Base-by-base conservation (phyloP, 1,139 yeast species). In the Taphrina pruni region DNA sequence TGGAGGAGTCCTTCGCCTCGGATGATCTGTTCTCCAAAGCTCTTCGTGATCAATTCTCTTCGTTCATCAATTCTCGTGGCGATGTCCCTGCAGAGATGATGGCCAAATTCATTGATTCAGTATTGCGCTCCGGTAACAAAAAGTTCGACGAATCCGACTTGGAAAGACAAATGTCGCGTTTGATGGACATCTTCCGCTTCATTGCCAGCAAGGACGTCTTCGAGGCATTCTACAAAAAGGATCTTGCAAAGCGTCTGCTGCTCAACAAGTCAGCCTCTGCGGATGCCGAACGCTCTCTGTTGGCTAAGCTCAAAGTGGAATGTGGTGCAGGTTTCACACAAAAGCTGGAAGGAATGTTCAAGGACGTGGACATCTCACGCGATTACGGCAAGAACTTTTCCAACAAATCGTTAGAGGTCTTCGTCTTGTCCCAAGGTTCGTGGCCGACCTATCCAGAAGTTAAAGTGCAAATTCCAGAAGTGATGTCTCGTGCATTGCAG, bases 61-160 rank as follows among this genome's bases (percentile, higher is more conserved):
- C 66, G 32, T 75, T 76, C 14, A 68, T 79, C 39, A 73, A 75
- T 38, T 69, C 72, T 12, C 73, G 73, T 0, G 70, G 72, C 21
- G 71, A 72, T 39, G 72, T 68, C 4, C 72, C 75, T 0, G 74
- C 79, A 14, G 79, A 77, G 69, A 73, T 73, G 57, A 69, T 80
- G 41, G 75, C 78, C 26, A 77, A 75, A 56, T 94, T 75, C 69
- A 73, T 77, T 20, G 82, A 80, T 70, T 72, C 73, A 11, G 73
- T 79, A 54, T 74, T 79, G 69, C 75, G 73, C 35, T 70, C 58
- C 6, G 74, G 74, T 38, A 72, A 73, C 55, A 70, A 70, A 56
- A 70, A 71, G 60, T 69, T 72, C 69, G 73, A 72, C 21, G 75
- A 74, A 38, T 60, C 45, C 5, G 74, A 72, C 60, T 58, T 74